Conservation (phyloP, 2,329 filamentous ascomycete genomes). For the Aspergillus sp. region DNA sequence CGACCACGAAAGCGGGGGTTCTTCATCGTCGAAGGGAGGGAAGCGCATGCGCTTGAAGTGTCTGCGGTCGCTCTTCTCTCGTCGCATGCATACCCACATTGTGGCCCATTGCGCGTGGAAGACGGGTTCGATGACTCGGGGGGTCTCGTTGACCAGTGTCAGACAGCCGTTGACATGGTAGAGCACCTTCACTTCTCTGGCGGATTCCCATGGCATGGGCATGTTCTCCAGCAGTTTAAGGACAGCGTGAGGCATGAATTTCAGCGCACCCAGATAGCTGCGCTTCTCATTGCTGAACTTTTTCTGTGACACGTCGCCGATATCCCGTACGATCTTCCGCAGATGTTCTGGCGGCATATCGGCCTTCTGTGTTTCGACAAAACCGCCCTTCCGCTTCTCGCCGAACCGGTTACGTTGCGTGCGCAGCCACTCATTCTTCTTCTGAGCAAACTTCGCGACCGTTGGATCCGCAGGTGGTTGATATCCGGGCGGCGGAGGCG, state of each 20-base stretch:
- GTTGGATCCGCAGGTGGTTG: conserved; percentile 77
- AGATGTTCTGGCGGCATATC: conserved; percentile 98
- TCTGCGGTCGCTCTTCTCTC: conserved; percentile 92
- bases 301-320: conserved; percentile 98
- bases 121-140: conserved; percentile 93
- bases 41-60: conserved; percentile 99
- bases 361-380: conserved; percentile 96
- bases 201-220: conserved; percentile 99
- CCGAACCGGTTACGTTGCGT: conserved; percentile 88
- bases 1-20: conserved; percentile 94
- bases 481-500: conserved; percentile 84
- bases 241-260: conserved; percentile 99
- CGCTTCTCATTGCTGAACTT: conserved; percentile 99
- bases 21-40: conserved; percentile 96
- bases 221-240: conserved; percentile 97
- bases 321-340: conserved; percentile 97
- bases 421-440: conserved; percentile 98
- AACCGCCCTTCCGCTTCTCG: conserved; percentile 94
- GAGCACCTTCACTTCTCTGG: conserved; percentile 92
- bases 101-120: conserved; percentile 99
- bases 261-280: conserved; percentile 93
- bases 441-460: conserved; percentile 91
- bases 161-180: conserved; percentile 98
- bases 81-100: conserved; percentile 98
- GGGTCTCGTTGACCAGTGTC: conserved; percentile 94